phyloP scores from a whole-genome alignment of 139 green algal species.

The Tetradesmus obliquus region DNA sequence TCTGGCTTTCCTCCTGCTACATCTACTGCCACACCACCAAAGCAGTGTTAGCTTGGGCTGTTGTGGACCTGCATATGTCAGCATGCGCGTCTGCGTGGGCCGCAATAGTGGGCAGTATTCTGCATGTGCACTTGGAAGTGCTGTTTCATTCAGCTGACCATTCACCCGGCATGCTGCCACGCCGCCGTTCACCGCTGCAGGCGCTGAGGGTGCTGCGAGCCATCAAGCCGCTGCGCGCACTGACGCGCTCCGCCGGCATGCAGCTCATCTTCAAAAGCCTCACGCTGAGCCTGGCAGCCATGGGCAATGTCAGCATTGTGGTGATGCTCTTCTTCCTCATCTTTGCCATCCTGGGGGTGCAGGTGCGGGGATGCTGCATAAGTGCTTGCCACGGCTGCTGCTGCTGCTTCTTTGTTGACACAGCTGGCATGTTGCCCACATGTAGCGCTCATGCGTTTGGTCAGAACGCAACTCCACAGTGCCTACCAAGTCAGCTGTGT shows the following conservation, averaged over 20 bases:
- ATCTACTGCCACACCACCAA: no score
- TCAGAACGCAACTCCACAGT: neutral
- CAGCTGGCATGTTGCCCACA: neutral
- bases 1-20: no score
- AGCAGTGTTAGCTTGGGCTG: no score
- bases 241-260: conserved; percentile 80
- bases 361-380: conserved; percentile 70
- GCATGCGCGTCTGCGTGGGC: no score
- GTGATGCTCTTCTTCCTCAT: conserved; percentile 84
- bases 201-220: conserved; percentile 75
- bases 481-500: no score
- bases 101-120: no score
- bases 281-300: conserved; percentile 70
- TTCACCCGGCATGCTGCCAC: neutral
- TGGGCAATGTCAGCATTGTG: conserved; percentile 86
- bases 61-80: no score
- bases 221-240: conserved; percentile 79
- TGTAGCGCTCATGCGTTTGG: neutral
- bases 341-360: conserved; percentile 89
- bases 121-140: no score
- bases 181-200: conserved; percentile 27
- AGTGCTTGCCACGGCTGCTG: conserved; percentile 6
- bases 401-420: neutral
- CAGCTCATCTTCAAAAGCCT: conserved; percentile 84
- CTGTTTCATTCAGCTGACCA: neutral